Base-by-base conservation (phyloP, 805 yeast genomes). In the Cyberlindnera amylophila region DNA sequence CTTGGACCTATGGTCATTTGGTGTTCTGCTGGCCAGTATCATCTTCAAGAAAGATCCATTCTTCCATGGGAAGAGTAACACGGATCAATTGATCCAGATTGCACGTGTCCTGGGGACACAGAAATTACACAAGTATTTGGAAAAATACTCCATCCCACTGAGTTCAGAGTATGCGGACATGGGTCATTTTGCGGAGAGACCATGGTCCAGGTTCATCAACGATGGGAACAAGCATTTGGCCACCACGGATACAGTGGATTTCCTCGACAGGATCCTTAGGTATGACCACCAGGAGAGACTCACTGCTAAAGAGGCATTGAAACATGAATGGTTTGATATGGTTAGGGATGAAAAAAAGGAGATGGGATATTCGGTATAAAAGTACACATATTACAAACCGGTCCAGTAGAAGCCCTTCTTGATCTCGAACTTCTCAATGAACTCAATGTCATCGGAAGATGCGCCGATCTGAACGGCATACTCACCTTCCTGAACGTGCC, bases 401-500 rank as follows among this genome's bases (percentile, higher is more conserved):
- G 41, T 37, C 60, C 62, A 57, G 51, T 45, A 49, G 35, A 44
- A 40, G 19, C 55, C 46, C 34, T 47, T 43, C 32, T 44, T 38
- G 21, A 57, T 45, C 8, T 40, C 41, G 42, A 59, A 57, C 28
- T 45, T 38, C 34, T 47, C 54, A 36, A 41, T 40, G 34, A 57
- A 42, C 36, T 52, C 49, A 41, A 53, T 46, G 36, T 58, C 63
- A 39, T 57, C 62, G 42, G 61, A 58, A 8, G 63, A 53, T 46
- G 67, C 56, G 41, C 81, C 81, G 23, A 75, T 71, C 40, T 67
- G 63, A n/a, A 72, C 74, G 16, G 64, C 60, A 59, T 78, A 79
- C 8, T 61, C 63, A 41, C 77, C 85, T 42, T 63, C 65, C 54
- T 76, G 79, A 15, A 68, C 59, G 39, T 67, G 61, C 85, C 85